Evolutionary conservation across 2,329 filamentous ascomycete species (phyloP), one percentile per base, ranked within the genome.

Genomic region (Pseudogymnoascus verrucosus): DNA sequence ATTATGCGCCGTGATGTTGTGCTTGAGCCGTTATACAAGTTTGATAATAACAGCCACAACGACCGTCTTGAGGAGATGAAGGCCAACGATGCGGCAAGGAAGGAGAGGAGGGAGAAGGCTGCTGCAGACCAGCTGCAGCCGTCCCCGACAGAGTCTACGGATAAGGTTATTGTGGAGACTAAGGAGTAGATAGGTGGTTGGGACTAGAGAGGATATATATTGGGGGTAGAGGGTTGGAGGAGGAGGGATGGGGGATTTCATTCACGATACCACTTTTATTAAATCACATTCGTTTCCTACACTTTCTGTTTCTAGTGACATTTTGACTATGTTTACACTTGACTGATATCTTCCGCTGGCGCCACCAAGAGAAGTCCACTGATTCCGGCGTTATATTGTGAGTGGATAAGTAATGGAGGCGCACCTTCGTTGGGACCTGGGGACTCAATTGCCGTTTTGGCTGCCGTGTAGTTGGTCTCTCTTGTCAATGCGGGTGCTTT

Each of bases 11-110:
- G 80, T 68, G 71, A 77, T 12, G 78, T 78, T 5, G 70, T 72
- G 47, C 71, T 82, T 14, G 77, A 79, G 69, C 79, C 79, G 21
- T 74, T 86, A 26, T 85, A 84, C 71, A 76, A 79, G 28, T 79
- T 83, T 62, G 80, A 79, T 37, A 37, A 3, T 6, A 61, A 42
- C 2, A 61, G 14, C 37, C 4, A 61, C 37, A 61, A 10, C 6
- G 59, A 61, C 12, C 59, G 28, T 19, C 14, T 61, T 26, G 59
- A 31, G 12, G 59, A 61, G 34, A 61, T 61, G 59, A 37, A 26
- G 34, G 23, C 8, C 1, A 61, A 61, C 40, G 59, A 61, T 10
- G 59, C 16, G 12, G 34, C 59, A 8, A 61, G 59, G n/a, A n/a
- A 11, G 34, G 59, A 61, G 34, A 61, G 59, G n/a, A 61, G 37